Evolutionary conservation across 2,329 filamentous ascomycete species (phyloP).

Genomic region (Exserohilum rostratum): DNA sequence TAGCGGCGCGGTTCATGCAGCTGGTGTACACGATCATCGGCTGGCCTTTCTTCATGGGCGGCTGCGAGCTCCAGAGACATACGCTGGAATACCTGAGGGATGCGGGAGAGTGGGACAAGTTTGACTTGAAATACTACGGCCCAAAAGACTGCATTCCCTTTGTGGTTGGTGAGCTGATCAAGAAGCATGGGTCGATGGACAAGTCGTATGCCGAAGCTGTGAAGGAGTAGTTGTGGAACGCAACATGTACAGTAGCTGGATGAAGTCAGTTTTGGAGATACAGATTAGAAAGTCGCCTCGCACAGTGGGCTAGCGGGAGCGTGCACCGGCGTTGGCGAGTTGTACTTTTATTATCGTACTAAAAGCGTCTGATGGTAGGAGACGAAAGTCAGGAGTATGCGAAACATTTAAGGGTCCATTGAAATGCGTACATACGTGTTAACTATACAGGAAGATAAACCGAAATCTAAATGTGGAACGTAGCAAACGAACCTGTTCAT

Average conservation of each 20-base stretch:
- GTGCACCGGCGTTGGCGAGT: neutral
- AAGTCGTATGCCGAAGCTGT: conserved; percentile 30
- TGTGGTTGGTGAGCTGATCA: conserved; percentile 47
- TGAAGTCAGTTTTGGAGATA: neutral
- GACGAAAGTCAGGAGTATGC: neutral
- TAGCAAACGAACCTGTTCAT: conserved; percentile 3
- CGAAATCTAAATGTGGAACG: too few relatives aligned
- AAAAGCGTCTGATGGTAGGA: neutral
- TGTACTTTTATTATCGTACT: too few relatives aligned
- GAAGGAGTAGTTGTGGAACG: conserved; percentile 13
- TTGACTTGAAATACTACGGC: conserved; percentile 53
- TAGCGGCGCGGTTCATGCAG: conserved; percentile 55
- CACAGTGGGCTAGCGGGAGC: neutral
- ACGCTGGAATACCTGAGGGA: conserved; percentile 53
- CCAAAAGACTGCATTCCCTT: conserved; percentile 40
- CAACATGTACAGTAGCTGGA: neutral
- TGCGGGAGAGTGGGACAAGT: conserved; percentile 57
- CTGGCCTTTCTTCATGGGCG: conserved; percentile 60
- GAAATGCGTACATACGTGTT: too few relatives aligned
- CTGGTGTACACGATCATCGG: conserved; percentile 53
- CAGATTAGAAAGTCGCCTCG: neutral
- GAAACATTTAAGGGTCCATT: too few relatives aligned
- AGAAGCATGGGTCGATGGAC: conserved; percentile 29
- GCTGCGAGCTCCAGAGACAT: conserved; percentile 59
- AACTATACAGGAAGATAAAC: neutral